These are phyloP conservation scores for Xylaria cubensis DNA, from an alignment of 495 filamentous ascomycete genomes.

Conservation along the genomic window DNA sequence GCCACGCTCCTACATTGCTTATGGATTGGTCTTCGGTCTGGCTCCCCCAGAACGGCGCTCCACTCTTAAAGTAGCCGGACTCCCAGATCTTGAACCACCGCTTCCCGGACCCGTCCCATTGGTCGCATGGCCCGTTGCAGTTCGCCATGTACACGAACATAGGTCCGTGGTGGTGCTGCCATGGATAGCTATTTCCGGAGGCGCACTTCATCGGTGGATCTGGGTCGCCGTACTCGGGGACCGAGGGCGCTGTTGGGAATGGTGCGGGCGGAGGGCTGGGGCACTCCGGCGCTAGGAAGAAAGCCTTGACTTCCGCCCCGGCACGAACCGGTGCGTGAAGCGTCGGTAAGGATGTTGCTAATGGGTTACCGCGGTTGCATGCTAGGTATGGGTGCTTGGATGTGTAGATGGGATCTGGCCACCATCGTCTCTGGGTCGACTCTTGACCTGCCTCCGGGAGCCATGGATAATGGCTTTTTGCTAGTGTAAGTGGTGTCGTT, in stretches of 20 bases:
- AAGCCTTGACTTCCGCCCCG: slow-evolving; percentile 45
- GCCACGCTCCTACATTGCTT: not conserved
- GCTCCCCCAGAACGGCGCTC: not conserved
- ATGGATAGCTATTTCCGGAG: not conserved
- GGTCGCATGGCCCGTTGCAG: slow-evolving; percentile 43
- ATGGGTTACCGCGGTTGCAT: slow-evolving; percentile 53
- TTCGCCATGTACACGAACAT: slow-evolving; percentile 49
- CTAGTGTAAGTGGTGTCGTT: too few species aligned
- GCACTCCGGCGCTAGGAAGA: slow-evolving; percentile 46
- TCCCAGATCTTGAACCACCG: slow-evolving; percentile 58
- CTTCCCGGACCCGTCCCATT: slow-evolving; percentile 45
- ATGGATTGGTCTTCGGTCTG: not conserved
- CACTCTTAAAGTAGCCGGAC: slow-evolving; percentile 6
- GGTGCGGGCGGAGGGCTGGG: not conserved
- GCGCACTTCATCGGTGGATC: not conserved
- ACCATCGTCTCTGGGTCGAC: slow-evolving; percentile 2
- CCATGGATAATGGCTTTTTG: slow-evolving; percentile 2
- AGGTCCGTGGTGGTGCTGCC: slow-evolving; percentile 33
- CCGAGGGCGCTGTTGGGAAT: not conserved
- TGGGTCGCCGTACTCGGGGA: not conserved
- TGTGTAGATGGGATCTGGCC: slow-evolving; percentile 7
- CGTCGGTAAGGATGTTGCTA: slow-evolving; percentile 19
- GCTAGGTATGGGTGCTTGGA: not conserved
- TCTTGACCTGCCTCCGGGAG: not conserved
- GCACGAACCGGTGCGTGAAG: slow-evolving; percentile 44